phyloP scores from a whole-genome alignment of 805 yeast species.

The Cephaloascus albidus region DNA sequence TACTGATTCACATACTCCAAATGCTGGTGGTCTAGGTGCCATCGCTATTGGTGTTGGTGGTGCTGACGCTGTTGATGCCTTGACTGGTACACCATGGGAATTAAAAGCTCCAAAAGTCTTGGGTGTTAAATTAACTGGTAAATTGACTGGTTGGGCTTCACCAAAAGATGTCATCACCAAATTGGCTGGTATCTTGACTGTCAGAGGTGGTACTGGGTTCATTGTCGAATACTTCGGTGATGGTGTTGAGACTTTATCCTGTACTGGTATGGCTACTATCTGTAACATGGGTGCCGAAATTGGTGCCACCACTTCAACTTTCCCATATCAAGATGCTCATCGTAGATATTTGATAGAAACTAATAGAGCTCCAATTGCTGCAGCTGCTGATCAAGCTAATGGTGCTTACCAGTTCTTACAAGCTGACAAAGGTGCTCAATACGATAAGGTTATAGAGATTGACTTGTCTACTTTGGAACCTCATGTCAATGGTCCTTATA shows the following conservation, averaged over 20 bases:
- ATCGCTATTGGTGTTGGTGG: slow-evolving; percentile 99
- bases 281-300: slow-evolving; percentile 99
- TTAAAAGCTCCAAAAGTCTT: slow-evolving; percentile 92
- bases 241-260: slow-evolving; percentile 80
- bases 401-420: slow-evolving; percentile 51
- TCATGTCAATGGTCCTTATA: slow-evolving; percentile 94
- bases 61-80: slow-evolving; percentile 98
- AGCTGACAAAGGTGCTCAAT: slow-evolving; percentile 85
- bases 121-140: slow-evolving; percentile 90
- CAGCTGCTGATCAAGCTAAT: slow-evolving; percentile 60
- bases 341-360: slow-evolving; percentile 76
- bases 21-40: slow-evolving; percentile 98
- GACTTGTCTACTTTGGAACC: slow-evolving; percentile 86
- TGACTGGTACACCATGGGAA: slow-evolving; percentile 98
- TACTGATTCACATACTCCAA: slow-evolving; percentile 98
- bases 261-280: slow-evolving; percentile 99
- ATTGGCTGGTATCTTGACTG: slow-evolving; percentile 88
- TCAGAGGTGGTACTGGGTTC: slow-evolving; percentile 96
- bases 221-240: slow-evolving; percentile 96
- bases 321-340: slow-evolving; percentile 87
- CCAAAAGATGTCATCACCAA: slow-evolving; percentile 95
- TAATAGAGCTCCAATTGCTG: slow-evolving; percentile 73
- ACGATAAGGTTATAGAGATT: slow-evolving; percentile 88
- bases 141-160: slow-evolving; percentile 87
- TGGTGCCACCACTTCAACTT: slow-evolving; percentile 96